Base-by-base conservation (phyloP, 2,329 filamentous ascomycete genomes). In the Annulohypoxylon truncatum region DNA sequence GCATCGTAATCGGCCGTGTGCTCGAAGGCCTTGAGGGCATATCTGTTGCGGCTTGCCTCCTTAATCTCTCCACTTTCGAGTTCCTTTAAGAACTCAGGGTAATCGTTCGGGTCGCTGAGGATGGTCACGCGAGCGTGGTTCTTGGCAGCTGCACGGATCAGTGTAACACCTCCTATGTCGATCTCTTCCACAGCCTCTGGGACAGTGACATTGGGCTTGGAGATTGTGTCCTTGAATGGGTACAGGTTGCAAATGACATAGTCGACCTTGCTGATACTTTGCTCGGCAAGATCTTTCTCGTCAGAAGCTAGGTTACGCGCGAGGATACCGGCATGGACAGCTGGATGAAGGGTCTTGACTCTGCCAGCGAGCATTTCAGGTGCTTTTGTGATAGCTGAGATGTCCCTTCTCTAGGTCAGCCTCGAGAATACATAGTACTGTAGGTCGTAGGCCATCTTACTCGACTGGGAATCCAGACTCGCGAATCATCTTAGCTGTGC, bases 181-280 rank as follows among this genome's bases (percentile, higher is more conserved):
- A 99, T 97, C 84, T 99, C 96, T 83, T 99, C 96, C 38, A 99
- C 95, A 54, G 96, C 96, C 83, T 99, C 95, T 54, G 93, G 89
- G 69, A 99, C 92, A 67, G 95, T 98, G 76, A 99, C 96, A 77
- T 97, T 97, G 84, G 96, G 90, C 86, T 97, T 97, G 75, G 94
- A 92, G 74, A 99, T 90, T 29, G 96, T 99, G 79, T 98, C 94
- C 85, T 97, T 97, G 89, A 99, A 99, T 10, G 96, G 96, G 82
- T 99, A 98, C 60, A 99, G 87, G 83, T 99, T 99, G 90, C 96
- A 98, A 78, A 99, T 91, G 74, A 97, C 93, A 75, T 91, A 97
- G 86, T 97, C 93, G 65, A 97, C 93, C 83, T 97, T 97, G 83
- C 92, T 87, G 79, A 97, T 97, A 82, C 94, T 96, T 83, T 97